Base-by-base conservation (phyloP, 2,329 filamentous ascomycete genomes). In the Ascochyta rabiei region DNA sequence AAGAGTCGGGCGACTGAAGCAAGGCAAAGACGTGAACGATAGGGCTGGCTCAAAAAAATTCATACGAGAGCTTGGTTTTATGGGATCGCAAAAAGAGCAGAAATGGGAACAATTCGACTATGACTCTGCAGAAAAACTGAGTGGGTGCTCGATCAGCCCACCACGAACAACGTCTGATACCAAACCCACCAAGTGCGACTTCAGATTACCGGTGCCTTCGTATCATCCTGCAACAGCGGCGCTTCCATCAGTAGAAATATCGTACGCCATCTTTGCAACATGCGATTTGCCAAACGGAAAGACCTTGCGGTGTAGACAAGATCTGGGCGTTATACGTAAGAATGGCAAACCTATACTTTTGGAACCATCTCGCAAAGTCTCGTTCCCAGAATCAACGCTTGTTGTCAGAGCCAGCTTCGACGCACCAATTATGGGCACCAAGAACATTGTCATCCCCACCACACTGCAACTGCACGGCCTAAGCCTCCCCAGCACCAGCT, bases 311-410 rank as follows among this genome's bases (percentile, higher is more conserved):
- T 23, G 31, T 4, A 51, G 28, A 6, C 42, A 56, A 33, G 39
- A 44, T 6, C 4, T 56, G 7, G 48, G 18, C 19, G 44, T 56
- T 18, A 15, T 40, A 8, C 53, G 53, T 19, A 2, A 35, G 5
- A 30, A 21, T n/a, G 21, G 26, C 8, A 38, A 31, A 5, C 8
- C 10, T 1, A 7, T 44, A 4, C 19, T 30, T n/a, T 43, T 56
- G n/a, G 47, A 56, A 13, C 43, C 53, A 30, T 51, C 48, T 28
- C 48, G 38, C 33, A 56, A 33, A 19, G 43, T 56, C 2, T 43
- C 53, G 2, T 56, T 51, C 16, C 48, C 53, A 19, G 53, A 56
- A 16, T 51, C 53, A 12, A 23, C 53, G 2, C 49, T 56, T 18
- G 39, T 48, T 18, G 38, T 56, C 5, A 31, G 34, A 47, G 43